Percentiles rank a stretch among this genome's conserved stretches.
Evolutionary conservation across 108 stramenopile species (phyloP).

Genomic region (Cyclostephanos tholiformis): DNA sequence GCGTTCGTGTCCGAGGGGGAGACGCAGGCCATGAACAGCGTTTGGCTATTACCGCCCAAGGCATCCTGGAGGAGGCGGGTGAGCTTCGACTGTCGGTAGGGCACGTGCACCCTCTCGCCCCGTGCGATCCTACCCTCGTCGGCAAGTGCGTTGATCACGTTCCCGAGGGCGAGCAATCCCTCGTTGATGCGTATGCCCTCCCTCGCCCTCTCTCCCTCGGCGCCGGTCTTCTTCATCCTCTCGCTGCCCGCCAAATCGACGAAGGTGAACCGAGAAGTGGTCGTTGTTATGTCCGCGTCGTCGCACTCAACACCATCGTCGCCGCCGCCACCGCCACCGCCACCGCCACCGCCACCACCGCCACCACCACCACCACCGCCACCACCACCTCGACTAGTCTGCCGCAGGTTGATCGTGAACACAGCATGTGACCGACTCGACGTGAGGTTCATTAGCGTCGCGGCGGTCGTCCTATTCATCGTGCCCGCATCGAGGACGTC

Average conservation of each 20-base stretch:
- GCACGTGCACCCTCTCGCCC: conserved; percentile 79
- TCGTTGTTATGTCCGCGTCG: conserved; percentile 62
- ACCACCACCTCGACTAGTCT: conserved; percentile 47
- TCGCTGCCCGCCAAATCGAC: conserved; percentile 92
- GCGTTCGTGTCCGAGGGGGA: conserved; percentile 89
- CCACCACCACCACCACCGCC: conserved; percentile 49
- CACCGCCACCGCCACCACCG: conserved; percentile 48
- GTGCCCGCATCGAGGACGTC: conserved; percentile 87
- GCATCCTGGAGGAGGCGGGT: conserved; percentile 94
- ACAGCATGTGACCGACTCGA: conserved; percentile 85
- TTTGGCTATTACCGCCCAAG: conserved; percentile 94
- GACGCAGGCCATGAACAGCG: conserved; percentile 90
- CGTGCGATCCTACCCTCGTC: conserved; percentile 77
- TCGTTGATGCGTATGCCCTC: conserved; percentile 96
- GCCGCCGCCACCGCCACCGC: too few relatives aligned
- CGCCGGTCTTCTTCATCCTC: conserved; percentile 93
- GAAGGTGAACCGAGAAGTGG: conserved; percentile 78
- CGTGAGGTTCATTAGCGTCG: conserved; percentile 91
- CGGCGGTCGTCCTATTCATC: conserved; percentile 89
- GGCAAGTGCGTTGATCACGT: conserved; percentile 97
- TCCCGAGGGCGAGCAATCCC: conserved; percentile 95
- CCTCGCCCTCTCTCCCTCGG: conserved; percentile 76
- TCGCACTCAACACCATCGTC: conserved; percentile 47
- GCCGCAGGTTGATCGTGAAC: conserved; percentile 70
- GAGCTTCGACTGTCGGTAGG: conserved; percentile 92